phyloP scores from a whole-genome alignment of 2,329 filamentous ascomycete genomes.

The Whalleya microplaca region DNA sequence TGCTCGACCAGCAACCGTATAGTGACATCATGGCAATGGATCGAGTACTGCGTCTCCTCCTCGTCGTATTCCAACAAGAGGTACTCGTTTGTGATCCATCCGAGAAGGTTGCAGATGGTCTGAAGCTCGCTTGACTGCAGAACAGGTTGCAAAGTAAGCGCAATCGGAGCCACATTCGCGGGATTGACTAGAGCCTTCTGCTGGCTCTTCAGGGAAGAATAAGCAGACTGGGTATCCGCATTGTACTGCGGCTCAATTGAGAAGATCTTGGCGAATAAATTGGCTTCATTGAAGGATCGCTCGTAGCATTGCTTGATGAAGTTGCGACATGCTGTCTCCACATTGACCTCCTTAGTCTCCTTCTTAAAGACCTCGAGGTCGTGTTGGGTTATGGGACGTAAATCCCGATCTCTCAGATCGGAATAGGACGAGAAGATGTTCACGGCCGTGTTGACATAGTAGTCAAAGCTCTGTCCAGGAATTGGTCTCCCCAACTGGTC shows the following conservation, averaged over 20 bases:
- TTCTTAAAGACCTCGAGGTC: constrained; percentile 59
- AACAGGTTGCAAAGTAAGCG: constrained; percentile 51
- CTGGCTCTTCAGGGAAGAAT: constrained; percentile 52
- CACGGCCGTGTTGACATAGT: constrained; percentile 57
- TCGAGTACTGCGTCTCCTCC: constrained; percentile 54
- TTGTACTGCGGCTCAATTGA: constrained; percentile 58
- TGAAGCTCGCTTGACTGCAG: constrained; percentile 53
- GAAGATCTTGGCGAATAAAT: constrained; percentile 59
- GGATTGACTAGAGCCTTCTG: constrained; percentile 57
- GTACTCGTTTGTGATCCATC: constrained; percentile 63
- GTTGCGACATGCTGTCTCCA: constrained; percentile 60
- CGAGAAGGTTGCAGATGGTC: constrained; percentile 58
- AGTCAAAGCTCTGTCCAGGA: constrained; percentile 50
- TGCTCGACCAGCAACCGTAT: constrained; percentile 60
- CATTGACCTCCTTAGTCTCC: constrained; percentile 52
- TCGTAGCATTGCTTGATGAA: constrained; percentile 65
- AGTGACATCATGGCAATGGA: constrained; percentile 60
- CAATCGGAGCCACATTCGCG: constrained; percentile 57
- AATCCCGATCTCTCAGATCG: constrained; percentile 55
- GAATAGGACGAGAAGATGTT: constrained; percentile 60
- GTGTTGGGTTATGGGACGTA: constrained; percentile 56
- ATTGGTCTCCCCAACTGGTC: constrained; percentile 54
- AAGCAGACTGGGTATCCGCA: constrained; percentile 53
- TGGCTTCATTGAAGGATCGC: constrained; percentile 58
- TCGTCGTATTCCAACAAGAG: constrained; percentile 60